phyloP scores from a whole-genome alignment of 2,329 filamentous ascomycete genomes.

The Arthrobotrys entomopaga region DNA sequence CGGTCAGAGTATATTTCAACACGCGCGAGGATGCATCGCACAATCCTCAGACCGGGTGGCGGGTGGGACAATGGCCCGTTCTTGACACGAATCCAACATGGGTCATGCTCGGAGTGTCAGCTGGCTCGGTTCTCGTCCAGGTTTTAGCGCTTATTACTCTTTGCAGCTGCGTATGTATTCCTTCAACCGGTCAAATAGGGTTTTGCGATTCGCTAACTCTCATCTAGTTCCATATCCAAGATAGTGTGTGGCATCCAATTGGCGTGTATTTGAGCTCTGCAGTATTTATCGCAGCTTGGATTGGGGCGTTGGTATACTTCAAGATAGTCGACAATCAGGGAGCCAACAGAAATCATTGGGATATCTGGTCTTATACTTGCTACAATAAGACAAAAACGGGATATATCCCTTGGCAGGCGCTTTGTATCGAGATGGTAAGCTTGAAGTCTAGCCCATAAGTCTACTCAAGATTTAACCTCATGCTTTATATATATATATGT shows the following conservation, averaged over 20 bases:
- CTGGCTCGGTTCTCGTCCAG: too few relatives aligned
- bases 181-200: too few relatives aligned
- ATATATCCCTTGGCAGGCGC: not conserved
- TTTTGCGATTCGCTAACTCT: too few relatives aligned
- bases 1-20: not conserved
- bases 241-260: too few relatives aligned
- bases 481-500: too few relatives aligned
- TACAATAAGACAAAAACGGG: not conserved
- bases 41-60: conserved; percentile 1
- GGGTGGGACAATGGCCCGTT: conserved; percentile 4
- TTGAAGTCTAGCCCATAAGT: too few relatives aligned
- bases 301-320: conserved; percentile 16
- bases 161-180: too few relatives aligned
- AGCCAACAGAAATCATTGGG: conserved; percentile 9
- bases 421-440: too few relatives aligned
- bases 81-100: not conserved
- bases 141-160: too few relatives aligned
- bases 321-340: conserved; percentile 8
- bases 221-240: too few relatives aligned
- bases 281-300: conserved; percentile 7
- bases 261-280: conserved; percentile 3
- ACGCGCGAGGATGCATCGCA: not conserved
- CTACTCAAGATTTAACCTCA: too few relatives aligned
- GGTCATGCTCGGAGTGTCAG: too few relatives aligned
- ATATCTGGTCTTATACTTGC: conserved; percentile 18